Evolutionary conservation across 306 rosid genomes (phyloP), one percentile per base, ranked within the genome.

Genomic region (Vigna reflexopilosa): DNA sequence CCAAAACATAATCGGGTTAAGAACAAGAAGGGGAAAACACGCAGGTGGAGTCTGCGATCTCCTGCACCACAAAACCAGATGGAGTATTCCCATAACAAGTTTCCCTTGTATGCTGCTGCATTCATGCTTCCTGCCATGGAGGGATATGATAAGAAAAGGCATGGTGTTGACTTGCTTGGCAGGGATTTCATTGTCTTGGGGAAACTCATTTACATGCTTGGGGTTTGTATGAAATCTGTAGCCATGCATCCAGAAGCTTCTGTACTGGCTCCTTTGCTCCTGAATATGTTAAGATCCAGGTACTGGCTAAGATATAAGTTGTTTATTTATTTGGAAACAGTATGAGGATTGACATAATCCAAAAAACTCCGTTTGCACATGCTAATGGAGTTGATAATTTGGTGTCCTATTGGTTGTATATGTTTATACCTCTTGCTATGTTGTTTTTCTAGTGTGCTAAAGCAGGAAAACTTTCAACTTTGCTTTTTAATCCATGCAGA

Each of bases 41-140:
- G 93, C 26, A 84, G 88, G 72, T 92, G 98, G 98, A 87, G 91
- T 80, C 81, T 88, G 55, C 83, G 77, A 83, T 67, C 95, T 17
- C 81, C 76, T 69, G 51, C 57, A 26, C 88, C 70, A 72, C 83
- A 88, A 63, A 85, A 81, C 80, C 83, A 77, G 81, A 83, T 87
- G 75, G 96, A 95, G 80, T 84, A 70, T 86, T 91, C 98, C 67
- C 88, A 83, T 51, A 95, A 95, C 76, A 95, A 91, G 90, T 95
- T 95, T 87, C 98, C 98, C 19, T 75, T 84, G 81, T 87, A 95
- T 81, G 98, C 97, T 22, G 97, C 98, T 49, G 93, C 96, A n/a
- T 92, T 92, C 80, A 92, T 95, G 96, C 98, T 95, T 67, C 98
- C 98, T 63, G 97, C 97, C 72, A 92, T 95, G 98, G 90, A 91